phyloP scores from a whole-genome alignment of 345 rosid species.

The Balakata baccata region DNA sequence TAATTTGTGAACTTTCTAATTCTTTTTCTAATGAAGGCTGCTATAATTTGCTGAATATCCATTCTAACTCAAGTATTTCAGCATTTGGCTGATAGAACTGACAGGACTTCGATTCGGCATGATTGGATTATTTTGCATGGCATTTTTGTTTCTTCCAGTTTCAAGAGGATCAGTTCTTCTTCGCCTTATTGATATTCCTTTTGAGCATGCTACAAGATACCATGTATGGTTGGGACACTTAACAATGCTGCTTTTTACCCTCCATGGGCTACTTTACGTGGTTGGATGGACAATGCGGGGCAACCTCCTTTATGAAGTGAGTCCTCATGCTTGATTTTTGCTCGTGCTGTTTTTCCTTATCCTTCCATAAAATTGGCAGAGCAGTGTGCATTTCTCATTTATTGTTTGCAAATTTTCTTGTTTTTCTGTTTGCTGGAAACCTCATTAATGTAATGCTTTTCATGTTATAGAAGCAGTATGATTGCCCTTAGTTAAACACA shows the following conservation, averaged over 20 bases:
- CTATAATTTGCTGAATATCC: conserved; percentile 11
- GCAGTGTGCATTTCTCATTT: background rate
- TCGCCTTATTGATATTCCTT: conserved; percentile 72
- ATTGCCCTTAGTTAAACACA: background rate
- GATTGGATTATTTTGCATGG: conserved; percentile 68
- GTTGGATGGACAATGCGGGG: conserved; percentile 61
- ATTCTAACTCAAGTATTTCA: conserved; percentile 25
- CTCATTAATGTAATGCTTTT: background rate
- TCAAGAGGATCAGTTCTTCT: conserved; percentile 87
- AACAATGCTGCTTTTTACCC: conserved; percentile 69
- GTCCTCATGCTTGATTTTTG: conserved; percentile 27
- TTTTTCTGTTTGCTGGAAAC: background rate
- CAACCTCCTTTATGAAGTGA: conserved; percentile 50
- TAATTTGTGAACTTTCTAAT: conserved; percentile 7
- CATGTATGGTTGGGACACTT: conserved; percentile 95
- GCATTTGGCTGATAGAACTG: conserved; percentile 41
- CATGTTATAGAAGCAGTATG: background rate
- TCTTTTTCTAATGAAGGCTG: conserved; percentile 1
- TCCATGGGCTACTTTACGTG: conserved; percentile 69
- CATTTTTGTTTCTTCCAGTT: conserved; percentile 73
- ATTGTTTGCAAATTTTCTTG: background rate
- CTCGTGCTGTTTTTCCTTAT: background rate
- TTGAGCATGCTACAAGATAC: conserved; percentile 85
- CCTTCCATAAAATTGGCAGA: background rate
- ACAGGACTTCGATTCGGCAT: conserved; percentile 62